phyloP scores from a whole-genome alignment of 2,329 filamentous ascomycete species.

The Cordyceps tenuipes region DNA sequence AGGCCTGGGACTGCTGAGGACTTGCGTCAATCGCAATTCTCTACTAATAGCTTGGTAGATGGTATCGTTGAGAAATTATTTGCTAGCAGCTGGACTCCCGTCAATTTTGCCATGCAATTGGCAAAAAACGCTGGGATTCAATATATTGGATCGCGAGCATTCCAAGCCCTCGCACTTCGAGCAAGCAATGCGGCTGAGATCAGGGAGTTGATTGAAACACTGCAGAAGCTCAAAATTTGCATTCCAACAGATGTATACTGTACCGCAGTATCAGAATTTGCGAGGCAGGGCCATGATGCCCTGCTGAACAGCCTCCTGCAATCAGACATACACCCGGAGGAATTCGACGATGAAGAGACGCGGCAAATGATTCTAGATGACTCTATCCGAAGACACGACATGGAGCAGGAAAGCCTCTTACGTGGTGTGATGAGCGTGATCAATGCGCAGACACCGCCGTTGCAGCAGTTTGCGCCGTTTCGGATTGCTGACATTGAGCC shows the following conservation, averaged over 20 bases:
- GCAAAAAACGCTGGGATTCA: conserved; percentile 63
- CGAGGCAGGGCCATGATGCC: conserved; percentile 43
- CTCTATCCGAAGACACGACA: conserved; percentile 25
- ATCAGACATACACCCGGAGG: conserved; percentile 46
- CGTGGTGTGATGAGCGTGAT: conserved; percentile 30
- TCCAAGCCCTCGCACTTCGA: conserved; percentile 69
- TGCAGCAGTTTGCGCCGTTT: conserved; percentile 13
- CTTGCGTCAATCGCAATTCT: background rate
- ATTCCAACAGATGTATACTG: conserved; percentile 57
- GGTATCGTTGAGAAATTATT: conserved; percentile 49
- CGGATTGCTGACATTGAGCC: background rate
- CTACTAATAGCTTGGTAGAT: conserved; percentile 9
- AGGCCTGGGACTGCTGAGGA: background rate
- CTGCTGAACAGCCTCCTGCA: conserved; percentile 37
- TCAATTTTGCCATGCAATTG: conserved; percentile 63
- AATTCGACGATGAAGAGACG: conserved; percentile 40
- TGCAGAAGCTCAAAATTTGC: conserved; percentile 55
- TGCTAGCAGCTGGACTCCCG: conserved; percentile 60
- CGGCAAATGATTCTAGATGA: conserved; percentile 31
- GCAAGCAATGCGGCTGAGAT: conserved; percentile 49
- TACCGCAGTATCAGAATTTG: conserved; percentile 56
- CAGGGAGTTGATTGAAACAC: conserved; percentile 47
- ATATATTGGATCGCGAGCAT: conserved; percentile 63
- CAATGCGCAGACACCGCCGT: conserved; percentile 11
- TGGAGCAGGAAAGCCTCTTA: conserved; percentile 35